phyloP scores from a whole-genome alignment of 768 basidiomycete genomes.

The Daedaleopsis nitida region DNA sequence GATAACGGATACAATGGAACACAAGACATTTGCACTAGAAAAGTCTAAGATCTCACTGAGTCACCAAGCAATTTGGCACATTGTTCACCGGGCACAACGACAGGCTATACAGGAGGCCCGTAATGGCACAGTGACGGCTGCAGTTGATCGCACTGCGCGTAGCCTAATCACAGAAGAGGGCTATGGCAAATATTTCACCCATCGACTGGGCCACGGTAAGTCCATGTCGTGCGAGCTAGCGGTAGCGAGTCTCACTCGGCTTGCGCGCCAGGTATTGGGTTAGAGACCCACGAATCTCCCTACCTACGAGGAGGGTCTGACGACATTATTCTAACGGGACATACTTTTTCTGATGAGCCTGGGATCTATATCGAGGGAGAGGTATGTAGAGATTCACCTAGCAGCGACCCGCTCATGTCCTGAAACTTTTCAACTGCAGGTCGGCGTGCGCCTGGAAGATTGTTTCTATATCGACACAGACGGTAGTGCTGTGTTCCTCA shows the following conservation, averaged over 20 bases:
- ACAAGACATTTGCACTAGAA: constrained; percentile 65
- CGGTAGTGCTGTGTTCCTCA: constrained; percentile 62
- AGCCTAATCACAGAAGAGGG: constrained; percentile 43
- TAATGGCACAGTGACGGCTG: constrained; percentile 50
- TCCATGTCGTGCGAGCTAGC: background rate
- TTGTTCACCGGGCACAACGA: constrained; percentile 65
- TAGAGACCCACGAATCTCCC: constrained; percentile 82
- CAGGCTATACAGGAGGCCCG: constrained; percentile 50
- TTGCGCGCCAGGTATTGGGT: constrained; percentile 64
- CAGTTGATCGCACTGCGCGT: constrained; percentile 68
- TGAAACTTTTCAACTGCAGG: constrained; percentile 37
- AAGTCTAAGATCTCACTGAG: constrained; percentile 46
- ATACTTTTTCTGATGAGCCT: constrained; percentile 84
- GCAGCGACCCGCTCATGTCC: constrained; percentile 1
- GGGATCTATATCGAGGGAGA: constrained; percentile 72
- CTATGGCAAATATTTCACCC: constrained; percentile 69
- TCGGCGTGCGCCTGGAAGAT: constrained; percentile 83
- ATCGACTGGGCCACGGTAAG: constrained; percentile 78
- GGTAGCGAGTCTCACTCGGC: background rate
- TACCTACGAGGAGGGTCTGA: constrained; percentile 75
- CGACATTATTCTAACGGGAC: constrained; percentile 58
- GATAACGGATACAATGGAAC: background rate
- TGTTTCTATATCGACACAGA: constrained; percentile 67
- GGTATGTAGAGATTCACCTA: constrained; percentile 35
- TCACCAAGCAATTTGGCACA: constrained; percentile 57